A percentile compares a stretch with the other conserved stretches of the same genome.
phyloP scores from a whole-genome alignment of 2,329 filamentous ascomycete species.

The Coniosporium tulheliwenetii region DNA sequence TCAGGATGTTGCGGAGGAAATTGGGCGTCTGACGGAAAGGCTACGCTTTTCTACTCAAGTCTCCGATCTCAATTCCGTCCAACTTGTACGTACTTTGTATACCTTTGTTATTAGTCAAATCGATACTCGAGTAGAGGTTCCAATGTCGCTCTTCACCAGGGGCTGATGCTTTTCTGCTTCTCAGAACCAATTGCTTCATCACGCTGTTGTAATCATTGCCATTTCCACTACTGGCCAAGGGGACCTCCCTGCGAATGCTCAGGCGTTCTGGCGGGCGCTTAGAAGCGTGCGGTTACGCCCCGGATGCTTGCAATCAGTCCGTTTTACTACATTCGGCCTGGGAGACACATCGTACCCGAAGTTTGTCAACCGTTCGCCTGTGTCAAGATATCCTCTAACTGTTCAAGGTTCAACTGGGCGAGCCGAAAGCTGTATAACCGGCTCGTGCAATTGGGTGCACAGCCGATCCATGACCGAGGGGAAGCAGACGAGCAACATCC shows the following conservation, averaged over 20 bases:
- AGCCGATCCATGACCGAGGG: conserved; percentile 58
- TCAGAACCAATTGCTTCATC: conserved; percentile 27
- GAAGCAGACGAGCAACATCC: conserved; percentile 91
- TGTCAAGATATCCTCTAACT: conserved; percentile 3
- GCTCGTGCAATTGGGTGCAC: conserved; percentile 67
- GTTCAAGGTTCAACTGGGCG: conserved; percentile 72
- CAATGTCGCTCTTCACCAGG: too few relatives aligned
- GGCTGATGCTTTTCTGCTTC: conserved; percentile 1
- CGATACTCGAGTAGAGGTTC: too few relatives aligned
- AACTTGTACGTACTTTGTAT: conserved; percentile 43
- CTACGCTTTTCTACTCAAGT: conserved; percentile 65
- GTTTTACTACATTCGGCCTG: conserved; percentile 76
- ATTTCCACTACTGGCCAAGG: conserved; percentile 91
- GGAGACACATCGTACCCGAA: conserved; percentile 92
- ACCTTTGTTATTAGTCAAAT: too few relatives aligned
- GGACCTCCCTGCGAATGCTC: conserved; percentile 73
- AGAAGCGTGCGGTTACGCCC: conserved; percentile 62
- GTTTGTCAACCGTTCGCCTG: conserved; percentile 29
- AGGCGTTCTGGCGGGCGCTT: conserved; percentile 71
- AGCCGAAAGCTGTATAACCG: conserved; percentile 77
- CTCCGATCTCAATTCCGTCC: conserved; percentile 60
- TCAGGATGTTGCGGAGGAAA: conserved; percentile 77
- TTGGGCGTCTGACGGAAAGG: conserved; percentile 59
- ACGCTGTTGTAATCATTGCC: conserved; percentile 55
- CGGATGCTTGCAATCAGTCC: conserved; percentile 50